Evolutionary conservation across 176 grass and related monocot species (phyloP).

Genomic region (Avena atlantica): DNA sequence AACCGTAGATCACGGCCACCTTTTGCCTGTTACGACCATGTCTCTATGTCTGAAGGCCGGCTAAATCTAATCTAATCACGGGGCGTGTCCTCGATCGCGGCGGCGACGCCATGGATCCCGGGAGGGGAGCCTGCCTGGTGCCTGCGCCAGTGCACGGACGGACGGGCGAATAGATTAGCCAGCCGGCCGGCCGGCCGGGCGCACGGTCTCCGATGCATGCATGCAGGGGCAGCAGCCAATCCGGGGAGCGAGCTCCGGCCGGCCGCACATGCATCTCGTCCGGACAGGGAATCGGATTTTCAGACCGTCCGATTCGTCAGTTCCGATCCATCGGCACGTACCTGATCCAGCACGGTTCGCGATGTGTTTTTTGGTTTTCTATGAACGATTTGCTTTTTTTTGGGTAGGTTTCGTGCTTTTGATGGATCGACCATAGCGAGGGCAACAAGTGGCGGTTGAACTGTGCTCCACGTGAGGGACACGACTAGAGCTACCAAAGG

Average conservation of each 20-base stretch:
- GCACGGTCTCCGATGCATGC: constrained; percentile 36
- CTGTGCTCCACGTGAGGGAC: constrained; percentile 34
- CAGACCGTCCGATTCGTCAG: neutral
- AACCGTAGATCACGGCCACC: neutral
- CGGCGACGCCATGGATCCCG: constrained; percentile 23
- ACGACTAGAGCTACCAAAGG: too few species aligned
- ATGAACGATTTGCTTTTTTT: too few species aligned
- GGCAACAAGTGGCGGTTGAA: constrained; percentile 54
- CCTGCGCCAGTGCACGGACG: neutral
- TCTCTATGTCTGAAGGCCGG: neutral
- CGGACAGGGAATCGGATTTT: neutral
- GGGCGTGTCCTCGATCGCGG: neutral
- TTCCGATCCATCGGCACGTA: neutral
- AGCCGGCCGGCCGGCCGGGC: neutral
- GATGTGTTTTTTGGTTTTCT: neutral
- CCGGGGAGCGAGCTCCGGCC: neutral
- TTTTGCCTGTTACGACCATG: neutral
- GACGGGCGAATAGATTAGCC: neutral
- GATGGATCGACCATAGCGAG: constrained; percentile 11
- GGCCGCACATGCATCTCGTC: constrained; percentile 13
- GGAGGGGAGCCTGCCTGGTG: neutral
- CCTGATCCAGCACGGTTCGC: neutral
- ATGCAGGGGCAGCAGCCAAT: constrained; percentile 37
- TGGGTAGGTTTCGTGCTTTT: neutral
- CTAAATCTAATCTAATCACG: neutral